Evolutionary conservation across 176 grass and related monocot genomes (phyloP).

Genomic region (Guadua angustifolia): DNA sequence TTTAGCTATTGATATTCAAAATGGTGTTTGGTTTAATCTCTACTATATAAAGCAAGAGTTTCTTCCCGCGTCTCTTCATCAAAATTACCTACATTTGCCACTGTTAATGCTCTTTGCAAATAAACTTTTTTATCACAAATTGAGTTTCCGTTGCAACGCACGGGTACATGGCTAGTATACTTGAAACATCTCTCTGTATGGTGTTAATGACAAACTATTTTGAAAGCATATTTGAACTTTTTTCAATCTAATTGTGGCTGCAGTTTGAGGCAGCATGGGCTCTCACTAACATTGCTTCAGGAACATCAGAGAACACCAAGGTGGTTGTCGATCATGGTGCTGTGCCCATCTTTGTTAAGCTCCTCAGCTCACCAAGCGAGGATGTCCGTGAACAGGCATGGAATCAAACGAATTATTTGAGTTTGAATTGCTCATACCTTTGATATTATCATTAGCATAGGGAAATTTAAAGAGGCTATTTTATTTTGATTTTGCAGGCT

Average conservation of each 20-base stretch:
- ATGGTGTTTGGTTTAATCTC: neutral
- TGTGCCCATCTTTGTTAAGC: conserved; percentile 56
- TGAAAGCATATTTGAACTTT: no score
- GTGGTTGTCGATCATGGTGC: conserved; percentile 57
- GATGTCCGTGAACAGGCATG: conserved; percentile 69
- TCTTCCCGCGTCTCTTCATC: no score
- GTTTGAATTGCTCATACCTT: neutral
- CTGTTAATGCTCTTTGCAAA: no score
- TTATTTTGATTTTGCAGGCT: conserved; percentile 52
- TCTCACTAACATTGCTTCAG: conserved; percentile 62
- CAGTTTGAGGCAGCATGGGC: conserved; percentile 79
- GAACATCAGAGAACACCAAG: conserved; percentile 59
- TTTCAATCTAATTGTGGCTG: conserved; percentile 21
- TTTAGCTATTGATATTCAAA: neutral
- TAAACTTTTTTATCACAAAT: no score
- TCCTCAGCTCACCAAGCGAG: conserved; percentile 59
- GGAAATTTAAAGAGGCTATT: neutral
- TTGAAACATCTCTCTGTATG: neutral
- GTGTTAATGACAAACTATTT: neutral
- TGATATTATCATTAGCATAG: neutral
- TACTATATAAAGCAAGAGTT: no score
- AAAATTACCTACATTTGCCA: no score
- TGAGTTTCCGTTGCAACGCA: no score
- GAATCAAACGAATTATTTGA: neutral
- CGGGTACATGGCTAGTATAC: no score